Evolutionary conservation across 2,329 filamentous ascomycete species (phyloP), one percentile per base, ranked within the genome.

Genomic region (Fusarium nurragi): DNA sequence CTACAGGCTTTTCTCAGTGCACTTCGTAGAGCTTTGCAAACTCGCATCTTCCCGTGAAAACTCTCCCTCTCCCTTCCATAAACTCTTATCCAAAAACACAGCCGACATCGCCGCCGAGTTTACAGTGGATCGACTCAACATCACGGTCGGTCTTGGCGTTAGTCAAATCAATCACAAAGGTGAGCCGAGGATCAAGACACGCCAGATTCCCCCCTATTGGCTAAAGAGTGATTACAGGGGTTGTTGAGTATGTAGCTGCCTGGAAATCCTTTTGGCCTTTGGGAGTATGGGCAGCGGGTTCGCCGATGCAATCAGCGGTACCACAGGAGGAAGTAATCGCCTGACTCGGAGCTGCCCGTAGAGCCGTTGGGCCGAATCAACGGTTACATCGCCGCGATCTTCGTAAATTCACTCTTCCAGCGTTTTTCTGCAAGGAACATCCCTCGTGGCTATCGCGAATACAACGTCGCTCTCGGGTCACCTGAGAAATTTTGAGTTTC

Each of bases 81-180:
- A 30, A 10, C 19, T 32, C 14, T 40, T 13, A 19, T 22, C 18
- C 19, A 38, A 21, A n/a, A 25, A 25, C 37, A 51, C 37, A n/a
- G n/a, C n/a, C n/a, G n/a, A n/a, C n/a, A n/a, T n/a, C n/a, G n/a
- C 34, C 38, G 52, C 41, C 43, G 38, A 53, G 40, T n/a, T n/a
- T n/a, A n/a, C n/a, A n/a, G 25, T 26, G 12, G 34, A 46, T 30
- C 50, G 48, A 36, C 23, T 12, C 11, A 53, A 48, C 30, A 38
- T 32, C 41, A 18, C 16, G 36, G 21, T n/a, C n/a, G n/a, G 19
- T 19, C 48, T 64, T 64, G 60, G 60, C 54, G 60, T 64, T 54
- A 46, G 54, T 64, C 39, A 60, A 60, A 49, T 49, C 45, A 34
- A 41, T 41, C 43, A 32, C 30, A 39, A 46, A 44, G 40, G 36